These are phyloP conservation scores for Elongisporangium undulatum DNA, from an alignment of 352 stramenopile species.

Conservation along the genomic window DNA sequence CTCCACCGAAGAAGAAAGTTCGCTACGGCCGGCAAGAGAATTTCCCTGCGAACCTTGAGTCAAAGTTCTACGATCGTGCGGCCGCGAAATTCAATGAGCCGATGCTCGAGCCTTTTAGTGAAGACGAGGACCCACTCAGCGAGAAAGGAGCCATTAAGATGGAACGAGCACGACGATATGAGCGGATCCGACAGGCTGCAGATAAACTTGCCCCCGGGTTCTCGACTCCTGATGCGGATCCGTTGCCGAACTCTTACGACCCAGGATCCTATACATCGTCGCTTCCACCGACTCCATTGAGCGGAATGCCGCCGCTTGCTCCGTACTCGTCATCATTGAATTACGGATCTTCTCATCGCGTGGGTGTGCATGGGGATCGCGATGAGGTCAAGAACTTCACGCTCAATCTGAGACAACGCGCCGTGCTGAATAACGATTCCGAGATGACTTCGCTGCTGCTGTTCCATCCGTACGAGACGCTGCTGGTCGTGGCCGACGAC, in stretches of 20 bases:
- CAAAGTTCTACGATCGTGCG: slow-evolving; percentile 61
- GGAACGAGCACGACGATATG: slow-evolving; percentile 59
- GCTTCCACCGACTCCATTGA: slow-evolving; percentile 9
- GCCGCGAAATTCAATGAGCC: slow-evolving; percentile 70
- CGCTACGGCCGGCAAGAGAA: slow-evolving; percentile 41
- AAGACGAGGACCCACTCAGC: slow-evolving; percentile 77
- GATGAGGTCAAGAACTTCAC: slow-evolving; percentile 74
- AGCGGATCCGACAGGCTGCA: slow-evolving; percentile 46
- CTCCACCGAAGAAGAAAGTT: not conserved
- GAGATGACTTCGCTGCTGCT: slow-evolving; percentile 95
- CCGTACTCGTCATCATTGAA: slow-evolving; percentile 19
- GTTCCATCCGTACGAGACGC: slow-evolving; percentile 95
- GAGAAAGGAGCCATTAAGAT: slow-evolving; percentile 64
- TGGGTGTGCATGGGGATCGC: slow-evolving; percentile 26
- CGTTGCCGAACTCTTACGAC: slow-evolving; percentile 4
- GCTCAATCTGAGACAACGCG: slow-evolving; percentile 88
- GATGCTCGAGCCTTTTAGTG: slow-evolving; percentile 53
- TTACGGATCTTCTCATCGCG: slow-evolving; percentile 23
- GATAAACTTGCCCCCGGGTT: slow-evolving; percentile 67
- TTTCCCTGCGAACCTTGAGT: slow-evolving; percentile 49
- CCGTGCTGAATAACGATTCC: slow-evolving; percentile 89
- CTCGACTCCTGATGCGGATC: slow-evolving; percentile 13
- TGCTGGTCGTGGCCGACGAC: slow-evolving; percentile 94
- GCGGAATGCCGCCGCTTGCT: slow-evolving; percentile 14
- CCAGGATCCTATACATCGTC: slow-evolving; percentile 11